Evolutionary conservation across 192 early-diverging fungal species (phyloP).

Genomic region (Diversispora eburnea): DNA sequence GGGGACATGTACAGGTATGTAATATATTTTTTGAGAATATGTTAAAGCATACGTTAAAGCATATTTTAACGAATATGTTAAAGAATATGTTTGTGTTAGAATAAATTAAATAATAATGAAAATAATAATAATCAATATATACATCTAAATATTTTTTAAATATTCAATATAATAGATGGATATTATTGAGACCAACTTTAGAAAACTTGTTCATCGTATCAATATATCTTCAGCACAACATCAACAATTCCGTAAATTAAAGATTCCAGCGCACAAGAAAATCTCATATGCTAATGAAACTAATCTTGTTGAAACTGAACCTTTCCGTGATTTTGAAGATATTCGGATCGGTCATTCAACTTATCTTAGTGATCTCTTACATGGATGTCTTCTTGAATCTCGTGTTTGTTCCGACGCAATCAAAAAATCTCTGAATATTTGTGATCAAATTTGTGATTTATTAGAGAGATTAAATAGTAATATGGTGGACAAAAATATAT

Average conservation of each 20-base stretch:
- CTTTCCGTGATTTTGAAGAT: slow-evolving; percentile 38
- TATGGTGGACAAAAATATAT: slow-evolving; percentile 12
- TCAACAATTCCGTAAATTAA: background rate
- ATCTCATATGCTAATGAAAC: background rate
- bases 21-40: background rate
- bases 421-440: slow-evolving; percentile 26
- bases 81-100: too few relatives aligned
- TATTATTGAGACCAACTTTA: slow-evolving; percentile 40
- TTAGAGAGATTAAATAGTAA: slow-evolving; percentile 21
- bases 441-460: slow-evolving; percentile 30
- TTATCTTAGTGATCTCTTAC: slow-evolving; percentile 33
- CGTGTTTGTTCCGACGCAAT: slow-evolving; percentile 26
- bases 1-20: slow-evolving; percentile 68
- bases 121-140: background rate
- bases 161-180: slow-evolving; percentile 34
- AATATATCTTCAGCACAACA: slow-evolving; percentile 14
- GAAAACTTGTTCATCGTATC: slow-evolving; percentile 33
- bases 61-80: too few relatives aligned
- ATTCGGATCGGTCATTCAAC: slow-evolving; percentile 37
- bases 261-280: too few relatives aligned
- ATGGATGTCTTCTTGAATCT: slow-evolving; percentile 39
- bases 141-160: background rate
- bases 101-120: too few relatives aligned
- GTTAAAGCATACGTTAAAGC: background rate
- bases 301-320: background rate